phyloP scores from a whole-genome alignment of 2,329 filamentous ascomycete species.

The Colletotrichum sp. region DNA sequence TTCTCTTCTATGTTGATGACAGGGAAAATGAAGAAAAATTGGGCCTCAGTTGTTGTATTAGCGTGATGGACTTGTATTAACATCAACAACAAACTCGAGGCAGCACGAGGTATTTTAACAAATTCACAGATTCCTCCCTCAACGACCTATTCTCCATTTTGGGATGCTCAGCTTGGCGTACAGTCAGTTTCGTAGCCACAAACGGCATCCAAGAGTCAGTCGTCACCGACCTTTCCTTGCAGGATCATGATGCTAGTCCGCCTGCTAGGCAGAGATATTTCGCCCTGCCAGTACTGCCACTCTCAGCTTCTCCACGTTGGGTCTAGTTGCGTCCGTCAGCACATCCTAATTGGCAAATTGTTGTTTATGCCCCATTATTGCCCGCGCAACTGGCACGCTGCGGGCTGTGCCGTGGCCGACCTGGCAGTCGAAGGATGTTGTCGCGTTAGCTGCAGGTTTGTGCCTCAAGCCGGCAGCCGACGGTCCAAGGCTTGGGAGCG shows the following conservation, averaged over 20 bases:
- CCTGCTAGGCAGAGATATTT: neutral
- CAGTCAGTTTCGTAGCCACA: neutral
- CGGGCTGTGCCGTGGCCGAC: neutral
- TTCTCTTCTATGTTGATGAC: fast-evolving
- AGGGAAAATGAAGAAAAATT: neutral
- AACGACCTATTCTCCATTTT: neutral
- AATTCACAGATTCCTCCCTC: neutral
- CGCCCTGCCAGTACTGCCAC: neutral
- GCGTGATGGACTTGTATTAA: fast-evolving
- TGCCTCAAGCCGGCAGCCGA: neutral
- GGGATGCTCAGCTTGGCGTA: neutral
- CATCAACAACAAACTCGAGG: neutral
- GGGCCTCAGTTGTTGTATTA: neutral
- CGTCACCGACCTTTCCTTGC: neutral
- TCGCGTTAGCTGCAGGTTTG: neutral
- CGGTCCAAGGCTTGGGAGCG: neutral
- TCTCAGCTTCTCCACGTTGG: neutral
- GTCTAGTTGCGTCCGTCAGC: neutral
- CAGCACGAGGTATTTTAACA: neutral
- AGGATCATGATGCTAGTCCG: neutral
- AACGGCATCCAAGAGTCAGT: neutral
- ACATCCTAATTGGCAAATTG: neutral
- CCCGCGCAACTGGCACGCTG: neutral
- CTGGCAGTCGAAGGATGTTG: neutral
- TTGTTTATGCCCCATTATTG: neutral